Conservation (phyloP, 2,329 filamentous ascomycete species). For the Cryoendolithus antarcticus region DNA sequence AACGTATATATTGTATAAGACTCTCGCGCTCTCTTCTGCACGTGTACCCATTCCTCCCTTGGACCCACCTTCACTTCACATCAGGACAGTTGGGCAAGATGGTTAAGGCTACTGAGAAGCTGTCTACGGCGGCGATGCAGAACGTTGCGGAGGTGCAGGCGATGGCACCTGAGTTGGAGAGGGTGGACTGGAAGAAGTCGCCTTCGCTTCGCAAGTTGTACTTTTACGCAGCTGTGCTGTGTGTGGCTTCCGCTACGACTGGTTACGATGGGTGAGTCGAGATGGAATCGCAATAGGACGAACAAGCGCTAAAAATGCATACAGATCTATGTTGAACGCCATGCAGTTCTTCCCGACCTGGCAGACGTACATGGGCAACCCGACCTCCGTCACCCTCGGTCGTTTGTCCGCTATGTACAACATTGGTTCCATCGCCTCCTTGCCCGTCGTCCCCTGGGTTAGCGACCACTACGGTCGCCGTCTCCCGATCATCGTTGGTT, state of each 20-base stretch:
- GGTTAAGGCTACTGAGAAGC: no score
- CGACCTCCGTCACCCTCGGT: conserved; percentile 17
- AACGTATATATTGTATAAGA: no score
- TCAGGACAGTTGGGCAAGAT: no score
- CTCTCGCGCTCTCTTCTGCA: no score
- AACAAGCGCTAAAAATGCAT: background rate
- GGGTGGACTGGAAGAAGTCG: conserved; percentile 8
- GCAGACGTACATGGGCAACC: conserved; percentile 14
- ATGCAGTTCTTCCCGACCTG: conserved; percentile 14
- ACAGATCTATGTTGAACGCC: conserved; percentile 7
- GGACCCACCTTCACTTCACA: no score
- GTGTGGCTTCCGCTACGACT: conserved; percentile 11
- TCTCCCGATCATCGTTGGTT: conserved; percentile 5
- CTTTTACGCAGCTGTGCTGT: conserved; percentile 9
- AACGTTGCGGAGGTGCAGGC: conserved; percentile 5
- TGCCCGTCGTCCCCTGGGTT: conserved; percentile 12
- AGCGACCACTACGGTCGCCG: conserved; percentile 16
- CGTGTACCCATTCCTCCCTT: no score
- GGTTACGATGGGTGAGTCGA: conserved; percentile 18
- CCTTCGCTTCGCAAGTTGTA: conserved; percentile 10
- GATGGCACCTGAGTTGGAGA: conserved; percentile 4
- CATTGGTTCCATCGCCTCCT: conserved; percentile 14
- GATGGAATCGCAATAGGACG: no score
- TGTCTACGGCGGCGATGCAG: no score
- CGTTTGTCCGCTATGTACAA: conserved; percentile 14